Conservation (phyloP, 192 early-diverging fungal species). For the Coemansia sp. region DNA sequence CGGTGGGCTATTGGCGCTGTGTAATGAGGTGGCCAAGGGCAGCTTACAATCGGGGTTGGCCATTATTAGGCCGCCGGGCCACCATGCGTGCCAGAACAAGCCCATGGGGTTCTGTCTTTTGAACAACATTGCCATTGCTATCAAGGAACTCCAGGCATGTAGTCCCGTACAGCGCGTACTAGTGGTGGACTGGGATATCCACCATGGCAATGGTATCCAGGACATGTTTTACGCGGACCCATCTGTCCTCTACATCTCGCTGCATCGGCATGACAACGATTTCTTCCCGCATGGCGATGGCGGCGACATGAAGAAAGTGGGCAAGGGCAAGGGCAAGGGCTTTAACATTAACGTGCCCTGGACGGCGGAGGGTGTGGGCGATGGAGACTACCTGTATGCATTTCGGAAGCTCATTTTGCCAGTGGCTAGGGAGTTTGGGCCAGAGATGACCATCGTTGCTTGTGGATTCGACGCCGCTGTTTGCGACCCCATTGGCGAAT, state of each 20-base stretch:
- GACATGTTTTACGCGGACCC: slow-evolving; percentile 74
- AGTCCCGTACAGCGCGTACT: slow-evolving; percentile 61
- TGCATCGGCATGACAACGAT: slow-evolving; percentile 81
- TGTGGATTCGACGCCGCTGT: slow-evolving; percentile 88
- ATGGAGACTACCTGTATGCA: slow-evolving; percentile 85
- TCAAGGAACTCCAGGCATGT: slow-evolving; percentile 57
- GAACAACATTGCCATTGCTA: slow-evolving; percentile 89
- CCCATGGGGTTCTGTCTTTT: slow-evolving; percentile 86
- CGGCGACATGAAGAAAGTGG: slow-evolving; percentile 59
- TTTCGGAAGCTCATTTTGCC: slow-evolving; percentile 80
- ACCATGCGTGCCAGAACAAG: slow-evolving; percentile 78
- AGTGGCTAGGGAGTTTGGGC: slow-evolving; percentile 76
- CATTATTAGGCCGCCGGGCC: slow-evolving; percentile 89
- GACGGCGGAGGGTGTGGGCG: slow-evolving; percentile 68
- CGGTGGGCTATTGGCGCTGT: slow-evolving; percentile 71
- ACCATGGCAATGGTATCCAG: slow-evolving; percentile 95
- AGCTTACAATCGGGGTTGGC: slow-evolving; percentile 77
- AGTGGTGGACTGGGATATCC: slow-evolving; percentile 94
- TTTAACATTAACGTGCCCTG: slow-evolving; percentile 89
- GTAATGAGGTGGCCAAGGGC: slow-evolving; percentile 65
- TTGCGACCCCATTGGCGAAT: slow-evolving; percentile 82
- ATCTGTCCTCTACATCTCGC: slow-evolving; percentile 77
- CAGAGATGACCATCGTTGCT: slow-evolving; percentile 81
- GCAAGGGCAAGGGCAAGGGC: slow-evolving; percentile 63
- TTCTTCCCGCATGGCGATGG: slow-evolving; percentile 75